phyloP scores from a whole-genome alignment of 2,329 filamentous ascomycete genomes.

The Cladophialophora exuberans region DNA sequence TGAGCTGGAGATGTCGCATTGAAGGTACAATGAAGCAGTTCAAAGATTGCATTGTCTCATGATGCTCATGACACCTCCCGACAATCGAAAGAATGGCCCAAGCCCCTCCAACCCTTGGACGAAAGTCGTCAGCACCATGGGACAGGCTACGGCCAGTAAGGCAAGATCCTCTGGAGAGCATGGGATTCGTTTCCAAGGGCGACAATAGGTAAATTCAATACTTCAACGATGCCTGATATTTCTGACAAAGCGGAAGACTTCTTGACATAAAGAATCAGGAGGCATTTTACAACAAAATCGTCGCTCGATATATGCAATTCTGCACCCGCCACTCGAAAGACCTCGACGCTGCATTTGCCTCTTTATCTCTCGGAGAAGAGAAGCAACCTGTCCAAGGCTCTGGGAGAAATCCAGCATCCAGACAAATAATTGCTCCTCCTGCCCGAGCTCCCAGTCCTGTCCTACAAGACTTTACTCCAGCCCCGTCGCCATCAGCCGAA shows the following conservation, averaged over 20 bases:
- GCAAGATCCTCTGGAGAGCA: constrained; percentile 75
- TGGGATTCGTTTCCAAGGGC: constrained; percentile 88
- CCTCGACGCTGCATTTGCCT: constrained; percentile 74
- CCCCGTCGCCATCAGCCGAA: constrained; percentile 56
- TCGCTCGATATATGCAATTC: constrained; percentile 86
- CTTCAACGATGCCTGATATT: constrained; percentile 23
- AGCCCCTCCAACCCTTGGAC: constrained; percentile 20
- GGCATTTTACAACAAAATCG: constrained; percentile 82
- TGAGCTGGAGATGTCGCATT: too few relatives aligned
- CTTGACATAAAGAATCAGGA: constrained; percentile 79
- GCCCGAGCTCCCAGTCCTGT: neutral
- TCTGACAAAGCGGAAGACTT: constrained; percentile 55
- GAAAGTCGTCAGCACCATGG: constrained; percentile 51
- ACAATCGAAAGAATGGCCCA: constrained; percentile 18
- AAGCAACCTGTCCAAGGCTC: constrained; percentile 41
- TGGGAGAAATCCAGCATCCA: constrained; percentile 42
- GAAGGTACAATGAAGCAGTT: too few relatives aligned
- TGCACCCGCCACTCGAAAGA: constrained; percentile 76
- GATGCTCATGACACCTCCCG: neutral
- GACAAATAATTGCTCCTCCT: neutral
- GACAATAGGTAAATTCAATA: constrained; percentile 69
- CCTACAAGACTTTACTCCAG: constrained; percentile 13
- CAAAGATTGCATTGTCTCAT: neutral
- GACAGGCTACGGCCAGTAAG: constrained; percentile 73
- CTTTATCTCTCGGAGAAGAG: constrained; percentile 52